These are phyloP conservation scores for Fusarium chaquense DNA, from an alignment of 2,329 filamentous ascomycete genomes.

Conservation along the genomic window DNA sequence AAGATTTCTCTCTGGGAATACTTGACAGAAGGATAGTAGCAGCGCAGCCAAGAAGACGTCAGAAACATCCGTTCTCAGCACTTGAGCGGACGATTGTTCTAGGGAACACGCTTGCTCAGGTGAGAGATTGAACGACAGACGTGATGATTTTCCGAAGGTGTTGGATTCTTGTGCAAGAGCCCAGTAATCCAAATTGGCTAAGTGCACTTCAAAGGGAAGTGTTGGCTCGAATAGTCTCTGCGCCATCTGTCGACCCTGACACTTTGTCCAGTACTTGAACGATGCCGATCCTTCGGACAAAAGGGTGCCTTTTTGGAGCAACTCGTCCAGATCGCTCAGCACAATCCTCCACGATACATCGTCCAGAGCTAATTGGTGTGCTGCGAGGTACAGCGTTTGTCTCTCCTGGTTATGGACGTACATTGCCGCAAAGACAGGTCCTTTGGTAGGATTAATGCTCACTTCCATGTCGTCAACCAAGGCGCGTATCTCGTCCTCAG, in stretches of 20 bases:
- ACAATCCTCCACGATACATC: slow-evolving; percentile 64
- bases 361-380: slow-evolving; percentile 66
- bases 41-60: slow-evolving; percentile 68
- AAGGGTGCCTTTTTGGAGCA: slow-evolving; percentile 60
- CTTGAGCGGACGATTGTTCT: slow-evolving; percentile 57
- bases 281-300: slow-evolving; percentile 59
- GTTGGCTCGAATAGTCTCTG: slow-evolving; percentile 47
- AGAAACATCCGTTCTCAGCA: slow-evolving; percentile 63
- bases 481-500: slow-evolving; percentile 56
- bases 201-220: slow-evolving; percentile 56
- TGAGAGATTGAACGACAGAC: slow-evolving; percentile 58
- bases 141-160: slow-evolving; percentile 58
- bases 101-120: slow-evolving; percentile 58
- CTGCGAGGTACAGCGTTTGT: slow-evolving; percentile 62
- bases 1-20: slow-evolving; percentile 63
- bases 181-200: slow-evolving; percentile 62
- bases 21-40: slow-evolving; percentile 66
- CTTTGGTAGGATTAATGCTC: slow-evolving; percentile 61
- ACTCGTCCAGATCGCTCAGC: slow-evolving; percentile 62
- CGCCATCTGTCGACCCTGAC: slow-evolving; percentile 56
- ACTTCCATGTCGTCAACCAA: slow-evolving; percentile 58
- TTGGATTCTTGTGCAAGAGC: slow-evolving; percentile 58
- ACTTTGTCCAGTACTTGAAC: slow-evolving; percentile 63
- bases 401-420: slow-evolving; percentile 61
- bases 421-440: slow-evolving; percentile 64